Evolutionary conservation across 768 basidiomycete genomes (phyloP).

Genomic region (Boletus rubropictus): DNA sequence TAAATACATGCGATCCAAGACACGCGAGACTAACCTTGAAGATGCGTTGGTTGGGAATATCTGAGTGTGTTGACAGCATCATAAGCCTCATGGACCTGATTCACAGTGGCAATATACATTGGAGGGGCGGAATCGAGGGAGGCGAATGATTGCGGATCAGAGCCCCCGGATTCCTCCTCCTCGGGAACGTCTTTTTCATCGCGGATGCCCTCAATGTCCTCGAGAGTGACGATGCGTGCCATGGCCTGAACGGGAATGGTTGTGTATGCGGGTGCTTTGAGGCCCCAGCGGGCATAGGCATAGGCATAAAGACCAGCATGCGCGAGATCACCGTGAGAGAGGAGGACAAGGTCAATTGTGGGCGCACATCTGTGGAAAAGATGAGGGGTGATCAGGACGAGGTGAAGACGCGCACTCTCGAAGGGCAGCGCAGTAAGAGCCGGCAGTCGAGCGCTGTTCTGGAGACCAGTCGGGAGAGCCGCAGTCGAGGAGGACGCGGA

Average conservation of each 20-base stretch:
- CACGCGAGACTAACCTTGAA: conserved; percentile 61
- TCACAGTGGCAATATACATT: conserved; percentile 68
- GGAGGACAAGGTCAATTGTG: conserved; percentile 80
- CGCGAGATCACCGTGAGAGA: conserved; percentile 88
- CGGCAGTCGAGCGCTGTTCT: conserved; percentile 35
- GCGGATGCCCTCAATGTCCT: conserved; percentile 78
- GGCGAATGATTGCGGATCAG: conserved; percentile 14
- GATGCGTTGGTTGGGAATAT: conserved; percentile 92
- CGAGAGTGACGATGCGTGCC: conserved; percentile 85
- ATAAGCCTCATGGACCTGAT: conserved; percentile 90
- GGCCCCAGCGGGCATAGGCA: conserved; percentile 80
- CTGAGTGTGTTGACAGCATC: conserved; percentile 86
- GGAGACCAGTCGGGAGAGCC: conserved; percentile 86
- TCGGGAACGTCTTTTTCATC: conserved; percentile 61
- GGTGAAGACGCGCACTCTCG: conserved; percentile 48
- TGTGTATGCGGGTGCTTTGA: conserved; percentile 88
- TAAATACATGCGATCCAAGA: conserved; percentile 3
- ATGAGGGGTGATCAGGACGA: conserved; percentile 3
- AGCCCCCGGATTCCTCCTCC: conserved; percentile 20
- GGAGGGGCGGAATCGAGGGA: conserved; percentile 9
- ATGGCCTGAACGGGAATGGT: conserved; percentile 95
- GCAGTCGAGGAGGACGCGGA: conserved; percentile 89
- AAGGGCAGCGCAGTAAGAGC: conserved; percentile 58
- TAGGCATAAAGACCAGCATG: conserved; percentile 93
- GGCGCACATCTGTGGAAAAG: conserved; percentile 57